A percentile compares a stretch with the other conserved stretches of the same genome.
Conservation (phyloP, 352 stramenopile genomes). For the Pythium phragmiticola region DNA sequence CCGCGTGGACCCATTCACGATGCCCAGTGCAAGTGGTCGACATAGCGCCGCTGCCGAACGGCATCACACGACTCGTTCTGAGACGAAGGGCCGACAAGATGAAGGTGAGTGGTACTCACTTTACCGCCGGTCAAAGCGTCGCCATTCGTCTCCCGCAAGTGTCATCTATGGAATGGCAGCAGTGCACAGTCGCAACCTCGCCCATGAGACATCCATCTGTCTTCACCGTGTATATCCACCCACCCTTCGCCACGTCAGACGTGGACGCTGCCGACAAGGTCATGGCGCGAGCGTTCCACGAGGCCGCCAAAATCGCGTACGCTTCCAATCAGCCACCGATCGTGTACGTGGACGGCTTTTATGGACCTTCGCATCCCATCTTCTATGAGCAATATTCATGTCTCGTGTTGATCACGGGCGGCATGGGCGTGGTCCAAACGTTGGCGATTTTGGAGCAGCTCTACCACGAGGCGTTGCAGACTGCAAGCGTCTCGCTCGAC, state of each 20-base stretch:
- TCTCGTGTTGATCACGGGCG: conserved; percentile 35
- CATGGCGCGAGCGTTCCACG: conserved; percentile 20
- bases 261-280: background rate
- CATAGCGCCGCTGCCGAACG: conserved; percentile 31
- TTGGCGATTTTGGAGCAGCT: conserved; percentile 33
- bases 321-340: conserved; percentile 26
- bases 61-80: conserved; percentile 29
- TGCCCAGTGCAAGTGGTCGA: conserved; percentile 32
- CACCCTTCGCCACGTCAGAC: background rate
- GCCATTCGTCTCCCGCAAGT: conserved; percentile 32
- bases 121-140: conserved; percentile 32
- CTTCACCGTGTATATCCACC: conserved; percentile 30
- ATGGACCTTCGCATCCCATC: conserved; percentile 20
- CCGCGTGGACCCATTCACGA: conserved; percentile 18
- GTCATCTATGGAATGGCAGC: conserved; percentile 34
- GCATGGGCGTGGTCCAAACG: conserved; percentile 28
- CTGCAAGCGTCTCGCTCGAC: conserved; percentile 1
- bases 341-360: conserved; percentile 35
- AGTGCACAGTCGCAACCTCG: conserved; percentile 32
- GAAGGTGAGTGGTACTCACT: conserved; percentile 1
- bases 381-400: conserved; percentile 33
- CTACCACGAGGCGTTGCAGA: conserved; percentile 19
- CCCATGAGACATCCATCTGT: conserved; percentile 22
- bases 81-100: background rate
- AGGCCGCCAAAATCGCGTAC: conserved; percentile 32